Conservation (phyloP, 345 rosid genomes). For the Acer yangbiense region DNA sequence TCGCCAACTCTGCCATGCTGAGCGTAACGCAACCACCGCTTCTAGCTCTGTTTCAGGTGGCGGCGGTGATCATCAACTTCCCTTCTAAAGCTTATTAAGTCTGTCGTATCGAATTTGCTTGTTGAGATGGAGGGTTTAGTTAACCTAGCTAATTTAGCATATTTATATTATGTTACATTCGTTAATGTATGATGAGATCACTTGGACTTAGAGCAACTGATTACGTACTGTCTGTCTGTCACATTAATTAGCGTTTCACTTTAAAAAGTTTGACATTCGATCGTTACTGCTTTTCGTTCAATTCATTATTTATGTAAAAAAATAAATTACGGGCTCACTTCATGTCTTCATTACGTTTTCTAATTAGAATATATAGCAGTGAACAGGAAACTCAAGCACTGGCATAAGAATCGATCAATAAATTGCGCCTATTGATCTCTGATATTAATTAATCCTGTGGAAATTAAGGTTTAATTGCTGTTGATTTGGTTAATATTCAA, state of each 20-base stretch:
- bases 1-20: conserved; percentile 91
- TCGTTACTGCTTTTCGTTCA: too few relatives aligned
- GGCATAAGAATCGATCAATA: too few relatives aligned
- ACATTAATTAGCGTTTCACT: background rate
- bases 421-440: too few relatives aligned
- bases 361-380: too few relatives aligned
- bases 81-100: conserved; percentile 20
- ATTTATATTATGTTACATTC: conserved; percentile 3
- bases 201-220: background rate
- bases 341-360: too few relatives aligned
- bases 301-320: too few relatives aligned
- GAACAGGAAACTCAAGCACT: too few relatives aligned
- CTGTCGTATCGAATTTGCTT: background rate
- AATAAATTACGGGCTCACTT: too few relatives aligned
- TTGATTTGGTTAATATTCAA: too few relatives aligned
- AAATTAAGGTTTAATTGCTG: too few relatives aligned
- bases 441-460: too few relatives aligned
- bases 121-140: background rate
- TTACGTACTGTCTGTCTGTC: background rate
- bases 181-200: background rate
- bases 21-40: conserved; percentile 55
- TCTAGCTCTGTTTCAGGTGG: conserved; percentile 49
- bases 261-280: background rate
- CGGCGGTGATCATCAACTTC: conserved; percentile 28
- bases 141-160: background rate